Base-by-base conservation (phyloP, 2,329 filamentous ascomycete species). In the Lasiodiplodia theobromae region DNA sequence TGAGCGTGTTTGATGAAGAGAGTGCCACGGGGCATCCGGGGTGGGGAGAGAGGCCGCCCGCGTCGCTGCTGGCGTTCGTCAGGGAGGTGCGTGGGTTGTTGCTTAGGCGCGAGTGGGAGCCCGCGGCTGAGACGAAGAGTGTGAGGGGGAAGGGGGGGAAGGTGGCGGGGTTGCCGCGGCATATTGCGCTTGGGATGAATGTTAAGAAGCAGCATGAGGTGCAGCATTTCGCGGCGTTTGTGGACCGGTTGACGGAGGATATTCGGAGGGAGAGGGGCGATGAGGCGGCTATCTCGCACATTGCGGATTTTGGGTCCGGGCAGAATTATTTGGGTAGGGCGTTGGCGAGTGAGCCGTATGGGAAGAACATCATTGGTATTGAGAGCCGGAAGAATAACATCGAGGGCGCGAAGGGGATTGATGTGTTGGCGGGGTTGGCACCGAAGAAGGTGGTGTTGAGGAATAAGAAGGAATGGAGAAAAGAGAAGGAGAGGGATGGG, bases 171-270 rank as follows among this genome's bases (percentile, higher is more conserved):
- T 16, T 66, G 44, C 89, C 93, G 2, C 86, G 88, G 60, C 87
- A 91, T 72, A 87, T 97, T 18, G 88, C 92, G 0, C 87, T 97
- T 16, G 96, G 96, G 4, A 99, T 99, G 96, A 97, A 93, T 71
- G 88, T 91, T 21, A 99, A 99, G 79, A 99, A 99, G 80, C 86
- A 93, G 1, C 96, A 99, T 76, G 96, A 99, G 82, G 96, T 98
- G 38, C 87, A 89, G 69, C 89, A 96, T 76, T 97, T 98, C 76
- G 92, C 95, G n/a, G 87, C 87, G 71, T 98, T 95, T 74, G 88
- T 98, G 65, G 87, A 93, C 66, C 85, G 87, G 34, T 86, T 97
- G 28, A 85, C 87, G 3, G 76, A 82, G 2, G 82, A 87, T 1
- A 86, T 90, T 52, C 71, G 71, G 52, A 69, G 70, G 23, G 16